phyloP scores from a whole-genome alignment of 345 rosid genomes.

The Crucihimalaya himalaica region DNA sequence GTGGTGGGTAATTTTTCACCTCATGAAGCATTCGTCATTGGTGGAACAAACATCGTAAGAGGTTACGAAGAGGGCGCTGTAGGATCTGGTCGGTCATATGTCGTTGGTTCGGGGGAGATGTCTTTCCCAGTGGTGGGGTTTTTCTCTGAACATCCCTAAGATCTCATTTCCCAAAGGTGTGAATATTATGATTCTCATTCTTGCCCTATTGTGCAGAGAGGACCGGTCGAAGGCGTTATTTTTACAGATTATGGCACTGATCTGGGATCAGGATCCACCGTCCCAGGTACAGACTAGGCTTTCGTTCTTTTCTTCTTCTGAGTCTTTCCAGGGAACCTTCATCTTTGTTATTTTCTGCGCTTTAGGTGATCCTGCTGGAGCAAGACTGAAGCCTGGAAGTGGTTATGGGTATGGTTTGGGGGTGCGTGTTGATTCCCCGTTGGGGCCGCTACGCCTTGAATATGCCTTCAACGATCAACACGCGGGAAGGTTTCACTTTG shows the following conservation, averaged over 20 bases:
- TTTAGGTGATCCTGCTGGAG: conserved; percentile 93
- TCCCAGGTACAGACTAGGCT: conserved; percentile 59
- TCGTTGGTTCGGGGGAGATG: conserved; percentile 83
- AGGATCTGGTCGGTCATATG: conserved; percentile 91
- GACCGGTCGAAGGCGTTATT: conserved; percentile 82
- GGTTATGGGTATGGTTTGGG: conserved; percentile 92
- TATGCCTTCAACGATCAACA: conserved; percentile 77
- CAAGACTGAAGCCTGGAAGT: conserved; percentile 89
- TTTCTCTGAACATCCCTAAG: conserved; percentile 20
- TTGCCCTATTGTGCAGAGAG: conserved; percentile 54
- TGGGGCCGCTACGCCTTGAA: conserved; percentile 85
- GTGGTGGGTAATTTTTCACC: conserved; percentile 88
- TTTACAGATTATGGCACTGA: conserved; percentile 92
- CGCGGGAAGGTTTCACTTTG: conserved; percentile 80
- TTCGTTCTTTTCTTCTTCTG: neutral
- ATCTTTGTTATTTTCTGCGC: conserved; percentile 22
- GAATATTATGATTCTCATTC: conserved; percentile 26
- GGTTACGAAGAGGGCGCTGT: conserved; percentile 98
- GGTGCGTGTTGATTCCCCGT: conserved; percentile 79
- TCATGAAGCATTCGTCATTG: conserved; percentile 91
- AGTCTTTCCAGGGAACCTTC: conserved; percentile 3
- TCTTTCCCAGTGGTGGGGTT: conserved; percentile 80
- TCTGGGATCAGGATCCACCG: conserved; percentile 77
- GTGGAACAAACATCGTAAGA: conserved; percentile 95
- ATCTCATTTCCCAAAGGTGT: conserved; percentile 46